Evolutionary conservation across 2,329 filamentous ascomycete genomes (phyloP), one percentile per base, ranked within the genome.

Genomic region (Fragosphaeria purpurea): DNA sequence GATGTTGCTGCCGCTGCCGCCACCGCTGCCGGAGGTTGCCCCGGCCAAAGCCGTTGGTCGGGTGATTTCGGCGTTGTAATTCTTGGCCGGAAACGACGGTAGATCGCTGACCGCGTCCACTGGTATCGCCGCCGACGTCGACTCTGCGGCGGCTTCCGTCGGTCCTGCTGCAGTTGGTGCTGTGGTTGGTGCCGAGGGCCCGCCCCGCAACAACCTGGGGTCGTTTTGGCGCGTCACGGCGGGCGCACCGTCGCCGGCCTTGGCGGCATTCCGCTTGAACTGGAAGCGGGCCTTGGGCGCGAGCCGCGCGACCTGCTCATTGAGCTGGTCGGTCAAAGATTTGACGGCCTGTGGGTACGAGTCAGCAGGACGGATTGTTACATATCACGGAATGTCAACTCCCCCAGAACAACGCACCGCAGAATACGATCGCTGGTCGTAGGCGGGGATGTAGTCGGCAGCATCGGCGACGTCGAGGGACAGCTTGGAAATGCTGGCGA

Each of bases 401-500:
- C 35, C 35, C 7, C 1, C 30, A 45, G 33, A 35, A 13, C 22
- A 22, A 44, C 61, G 50, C 67, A 89, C 87, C 70, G 90, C 82
- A 42, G 83, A 79, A 62, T 95, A 97, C 31, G 85, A 84, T 58
- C 87, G 81, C 65, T 93, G 88, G 61, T 97, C 93, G 63, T 96
- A 94, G 7, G 88, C 82, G 3, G 93, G 89, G 12, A 95, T 80
- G 58, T 84, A 88, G 50, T 83, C 82, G 2, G 85, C 80, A 1
- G 87, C 86, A 67, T 96, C 89, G 57, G 87, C 84, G 40, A 96
- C 86, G 59, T 93, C 84, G 56, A 85, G 85, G 1, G 88, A 89
- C 12, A 97, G 75, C 51, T 81, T 79, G 34, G 86, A 83, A 60
- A 97, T 93, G 55, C 81, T 80, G 12, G 85, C 82, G 11, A 95